These are phyloP conservation scores for Paramecium primaurelia DNA, from an alignment of 73 alveolate genomes.

Conservation along the genomic window DNA sequence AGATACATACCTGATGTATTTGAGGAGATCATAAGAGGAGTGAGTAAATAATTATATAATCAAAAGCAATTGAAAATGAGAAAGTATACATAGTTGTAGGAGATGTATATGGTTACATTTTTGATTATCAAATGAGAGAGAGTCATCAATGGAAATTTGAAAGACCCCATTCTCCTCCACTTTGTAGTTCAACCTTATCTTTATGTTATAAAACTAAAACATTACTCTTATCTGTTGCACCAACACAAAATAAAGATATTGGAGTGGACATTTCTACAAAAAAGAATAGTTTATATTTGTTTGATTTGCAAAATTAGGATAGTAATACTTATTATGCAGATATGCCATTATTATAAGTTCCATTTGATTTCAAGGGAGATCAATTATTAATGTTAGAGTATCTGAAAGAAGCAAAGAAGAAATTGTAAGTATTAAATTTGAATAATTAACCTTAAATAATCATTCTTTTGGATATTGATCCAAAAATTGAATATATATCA, in stretches of 20 bases:
- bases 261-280: slow-evolving; percentile 6
- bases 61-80: neutral
- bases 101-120: neutral
- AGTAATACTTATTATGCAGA: neutral
- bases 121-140: neutral
- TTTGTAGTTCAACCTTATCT: slow-evolving; percentile 36
- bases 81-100: neutral
- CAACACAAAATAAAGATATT: slow-evolving; percentile 20
- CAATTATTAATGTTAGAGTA: slow-evolving; percentile 46
- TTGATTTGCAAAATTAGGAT: neutral
- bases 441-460: neutral
- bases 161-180: slow-evolving; percentile 5
- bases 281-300: slow-evolving; percentile 39
- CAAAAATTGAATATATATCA: neutral
- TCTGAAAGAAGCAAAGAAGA: slow-evolving; percentile 36
- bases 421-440: neutral
- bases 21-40: neutral
- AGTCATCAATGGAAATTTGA: slow-evolving; percentile 28
- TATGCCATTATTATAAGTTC: slow-evolving; percentile 45
- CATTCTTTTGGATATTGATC: neutral
- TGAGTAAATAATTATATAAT: neutral
- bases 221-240: slow-evolving; percentile 9
- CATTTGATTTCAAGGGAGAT: slow-evolving; percentile 46
- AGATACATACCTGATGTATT: slow-evolving; percentile 54
- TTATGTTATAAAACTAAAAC: neutral